phyloP scores from a whole-genome alignment of 352 stramenopile genomes.

The Phytophthora fragariae region DNA sequence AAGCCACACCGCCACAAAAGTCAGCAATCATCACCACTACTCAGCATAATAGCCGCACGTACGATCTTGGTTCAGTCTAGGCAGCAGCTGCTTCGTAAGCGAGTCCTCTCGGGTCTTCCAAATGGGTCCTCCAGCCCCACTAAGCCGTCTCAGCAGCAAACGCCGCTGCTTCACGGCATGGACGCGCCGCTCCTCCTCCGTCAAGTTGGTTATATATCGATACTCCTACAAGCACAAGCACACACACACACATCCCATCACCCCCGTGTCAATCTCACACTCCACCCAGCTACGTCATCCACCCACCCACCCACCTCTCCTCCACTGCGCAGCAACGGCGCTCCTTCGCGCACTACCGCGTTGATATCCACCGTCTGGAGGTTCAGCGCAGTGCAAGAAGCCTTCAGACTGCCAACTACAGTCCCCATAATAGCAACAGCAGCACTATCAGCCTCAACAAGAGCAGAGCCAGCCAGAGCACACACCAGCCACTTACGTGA shows the following conservation, averaged over 20 bases:
- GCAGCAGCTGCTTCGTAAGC: conserved; percentile 70
- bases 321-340: conserved; percentile 75
- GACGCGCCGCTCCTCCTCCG: conserved; percentile 54
- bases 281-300: not conserved
- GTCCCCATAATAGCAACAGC: not conserved
- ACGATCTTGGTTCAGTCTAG: conserved; percentile 72
- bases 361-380: conserved; percentile 66
- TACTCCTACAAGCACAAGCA: conserved; percentile 63
- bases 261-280: not conserved
- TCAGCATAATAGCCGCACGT: conserved; percentile 14
- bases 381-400: conserved; percentile 50
- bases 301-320: conserved; percentile 56
- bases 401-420: conserved; percentile 60
- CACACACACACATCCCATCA: not conserved
- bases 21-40: not conserved
- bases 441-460: not conserved
- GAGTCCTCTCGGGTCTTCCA: conserved; percentile 74
- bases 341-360: conserved; percentile 64
- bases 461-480: not conserved
- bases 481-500: conserved; percentile 44
- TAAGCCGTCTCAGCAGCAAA: conserved; percentile 74
- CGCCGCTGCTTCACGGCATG: conserved; percentile 72
- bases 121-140: conserved; percentile 49
- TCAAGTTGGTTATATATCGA: conserved; percentile 68
- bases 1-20: not conserved